These are phyloP conservation scores for Roridomyces roridus DNA, from an alignment of 768 basidiomycete species.

Conservation along the genomic window DNA sequence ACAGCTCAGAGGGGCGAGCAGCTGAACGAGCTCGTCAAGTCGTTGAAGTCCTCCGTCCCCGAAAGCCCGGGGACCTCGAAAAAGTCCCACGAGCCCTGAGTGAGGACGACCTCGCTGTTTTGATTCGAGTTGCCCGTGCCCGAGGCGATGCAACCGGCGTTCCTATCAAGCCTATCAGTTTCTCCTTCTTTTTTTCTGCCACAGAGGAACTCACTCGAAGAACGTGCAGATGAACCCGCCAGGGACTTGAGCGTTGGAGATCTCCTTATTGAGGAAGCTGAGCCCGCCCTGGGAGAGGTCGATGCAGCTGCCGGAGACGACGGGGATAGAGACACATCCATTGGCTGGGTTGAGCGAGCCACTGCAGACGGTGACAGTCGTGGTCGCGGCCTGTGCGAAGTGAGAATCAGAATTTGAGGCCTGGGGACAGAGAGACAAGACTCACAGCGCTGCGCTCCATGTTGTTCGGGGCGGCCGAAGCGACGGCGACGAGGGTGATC, in stretches of 20 bases:
- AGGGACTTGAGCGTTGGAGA: background rate
- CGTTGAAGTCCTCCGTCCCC: conserved; percentile 1
- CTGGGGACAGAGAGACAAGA: no score
- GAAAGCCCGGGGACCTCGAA: background rate
- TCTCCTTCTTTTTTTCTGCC: background rate
- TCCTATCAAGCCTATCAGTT: background rate
- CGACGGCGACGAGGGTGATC: no score
- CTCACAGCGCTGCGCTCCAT: no score
- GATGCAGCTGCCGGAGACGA: conserved; percentile 1
- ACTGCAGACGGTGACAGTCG: background rate
- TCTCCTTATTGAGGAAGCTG: conserved; percentile 5
- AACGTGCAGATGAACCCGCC: conserved; percentile 2
- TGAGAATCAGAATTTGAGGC: no score
- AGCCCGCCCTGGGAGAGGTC: background rate
- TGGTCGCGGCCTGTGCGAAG: background rate
- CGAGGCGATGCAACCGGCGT: conserved; percentile 10
- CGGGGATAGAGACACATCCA: background rate
- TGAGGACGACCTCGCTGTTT: conserved; percentile 4
- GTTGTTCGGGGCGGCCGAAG: no score
- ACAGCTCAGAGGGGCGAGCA: background rate
- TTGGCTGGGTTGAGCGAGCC: background rate
- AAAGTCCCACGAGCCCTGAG: background rate
- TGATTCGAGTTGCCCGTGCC: background rate
- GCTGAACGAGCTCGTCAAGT: background rate
- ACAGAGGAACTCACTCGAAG: conserved; percentile 1